phyloP scores from a whole-genome alignment of 495 filamentous ascomycete genomes.

The Xylaria palmicola region DNA sequence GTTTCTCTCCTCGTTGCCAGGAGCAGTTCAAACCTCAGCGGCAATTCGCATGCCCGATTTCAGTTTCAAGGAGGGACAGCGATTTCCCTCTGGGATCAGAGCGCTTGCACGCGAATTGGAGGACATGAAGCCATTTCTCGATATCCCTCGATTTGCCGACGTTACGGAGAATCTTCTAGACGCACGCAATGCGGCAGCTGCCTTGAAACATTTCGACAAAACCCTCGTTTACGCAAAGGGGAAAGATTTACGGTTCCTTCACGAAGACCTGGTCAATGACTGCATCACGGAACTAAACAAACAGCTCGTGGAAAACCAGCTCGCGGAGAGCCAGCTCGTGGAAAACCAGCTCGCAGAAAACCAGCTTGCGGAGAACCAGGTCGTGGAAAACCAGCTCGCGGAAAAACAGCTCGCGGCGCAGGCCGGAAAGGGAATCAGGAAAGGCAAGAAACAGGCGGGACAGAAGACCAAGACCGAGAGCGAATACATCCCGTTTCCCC shows the following conservation, averaged over 20 bases:
- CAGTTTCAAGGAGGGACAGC: slow-evolving; percentile 29
- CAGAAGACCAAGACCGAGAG: not conserved
- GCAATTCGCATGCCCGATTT: slow-evolving; percentile 25
- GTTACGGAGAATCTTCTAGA: slow-evolving; percentile 38
- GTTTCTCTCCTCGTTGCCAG: slow-evolving; percentile 30
- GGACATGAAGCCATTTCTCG: slow-evolving; percentile 27
- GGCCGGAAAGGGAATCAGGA: not conserved
- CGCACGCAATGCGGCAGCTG: slow-evolving; percentile 33
- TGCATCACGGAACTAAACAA: slow-evolving; percentile 26
- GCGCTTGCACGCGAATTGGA: slow-evolving; percentile 29
- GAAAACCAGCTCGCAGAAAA: too few species aligned
- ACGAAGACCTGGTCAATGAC: slow-evolving; percentile 34
- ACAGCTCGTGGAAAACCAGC: slow-evolving; percentile 20
- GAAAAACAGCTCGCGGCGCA: slow-evolving; percentile 20
- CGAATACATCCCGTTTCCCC: not conserved
- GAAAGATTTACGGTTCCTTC: slow-evolving; percentile 35
- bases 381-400: too few species aligned
- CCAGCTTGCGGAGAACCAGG: too few species aligned
- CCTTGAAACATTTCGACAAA: slow-evolving; percentile 31
- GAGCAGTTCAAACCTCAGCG: slow-evolving; percentile 14
- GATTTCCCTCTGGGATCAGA: slow-evolving; percentile 27
- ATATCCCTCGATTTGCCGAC: slow-evolving; percentile 31
- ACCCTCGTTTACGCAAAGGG: slow-evolving; percentile 37
- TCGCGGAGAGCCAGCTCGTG: too few species aligned
- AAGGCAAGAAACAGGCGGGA: too few species aligned